phyloP scores from a whole-genome alignment of 805 yeast species.

The Candida bentonensis region DNA sequence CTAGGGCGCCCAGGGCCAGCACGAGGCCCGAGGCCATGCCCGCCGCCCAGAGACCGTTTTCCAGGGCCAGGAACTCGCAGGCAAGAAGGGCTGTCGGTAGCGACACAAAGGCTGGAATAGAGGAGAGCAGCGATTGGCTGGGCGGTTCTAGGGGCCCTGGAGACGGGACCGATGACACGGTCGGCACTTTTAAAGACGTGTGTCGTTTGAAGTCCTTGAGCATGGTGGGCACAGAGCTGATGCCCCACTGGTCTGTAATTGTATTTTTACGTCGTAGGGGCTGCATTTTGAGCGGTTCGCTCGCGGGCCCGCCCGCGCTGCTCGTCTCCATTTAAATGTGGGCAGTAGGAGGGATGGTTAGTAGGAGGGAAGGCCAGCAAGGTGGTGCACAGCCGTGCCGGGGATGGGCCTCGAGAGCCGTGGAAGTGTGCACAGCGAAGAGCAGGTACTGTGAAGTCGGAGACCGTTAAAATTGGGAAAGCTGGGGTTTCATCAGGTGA shows the following conservation, averaged over 20 bases:
- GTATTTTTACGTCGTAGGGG: conserved; percentile 17
- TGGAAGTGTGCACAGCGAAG: too few species aligned
- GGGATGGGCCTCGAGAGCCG: too few species aligned
- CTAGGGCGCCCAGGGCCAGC: conserved; percentile 12
- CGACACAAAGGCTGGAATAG: conserved; percentile 19
- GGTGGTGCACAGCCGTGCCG: too few species aligned
- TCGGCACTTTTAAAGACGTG: conserved; percentile 13
- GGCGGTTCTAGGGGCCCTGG: neutral
- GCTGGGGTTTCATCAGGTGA: too few species aligned
- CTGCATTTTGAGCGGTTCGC: conserved; percentile 13
- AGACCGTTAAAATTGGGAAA: too few species aligned
- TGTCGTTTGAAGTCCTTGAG: conserved; percentile 23
- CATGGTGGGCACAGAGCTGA: conserved; percentile 22
- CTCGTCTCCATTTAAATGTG: too few species aligned
- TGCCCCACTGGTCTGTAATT: conserved; percentile 22
- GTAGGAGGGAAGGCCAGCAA: too few species aligned
- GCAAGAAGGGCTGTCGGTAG: conserved; percentile 19
- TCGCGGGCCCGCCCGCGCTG: too few species aligned
- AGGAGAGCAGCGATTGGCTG: conserved; percentile 8
- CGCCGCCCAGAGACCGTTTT: conserved; percentile 7
- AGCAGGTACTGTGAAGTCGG: too few species aligned
- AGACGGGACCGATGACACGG: neutral
- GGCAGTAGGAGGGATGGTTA: too few species aligned
- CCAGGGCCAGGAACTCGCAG: conserved; percentile 9
- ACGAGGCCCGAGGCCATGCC: conserved; percentile 13